A percentile compares a stretch with the other conserved stretches of the same genome.
Evolutionary conservation across 2,329 filamentous ascomycete genomes (phyloP).

Genomic region (Fusarium nematophilum): DNA sequence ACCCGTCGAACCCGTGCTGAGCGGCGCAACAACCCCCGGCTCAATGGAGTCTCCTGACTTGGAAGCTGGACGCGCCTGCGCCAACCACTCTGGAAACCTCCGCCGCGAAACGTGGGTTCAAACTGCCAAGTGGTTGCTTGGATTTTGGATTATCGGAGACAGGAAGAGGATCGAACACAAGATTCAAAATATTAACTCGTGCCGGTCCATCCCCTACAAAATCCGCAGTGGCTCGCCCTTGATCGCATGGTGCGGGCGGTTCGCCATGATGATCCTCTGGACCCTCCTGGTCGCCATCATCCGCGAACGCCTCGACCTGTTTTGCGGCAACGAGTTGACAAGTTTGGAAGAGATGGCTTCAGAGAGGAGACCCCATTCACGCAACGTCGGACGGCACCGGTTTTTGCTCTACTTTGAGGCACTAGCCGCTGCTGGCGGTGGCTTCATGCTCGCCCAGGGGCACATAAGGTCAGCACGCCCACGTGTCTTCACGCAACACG

Average conservation of each 20-base stretch:
- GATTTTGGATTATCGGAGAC: neutral
- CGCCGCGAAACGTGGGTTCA: no score
- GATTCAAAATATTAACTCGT: conserved; percentile 25
- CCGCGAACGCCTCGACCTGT: conserved; percentile 13
- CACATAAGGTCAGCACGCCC: conserved; percentile 26
- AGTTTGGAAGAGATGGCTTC: neutral
- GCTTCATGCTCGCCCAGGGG: conserved; percentile 39
- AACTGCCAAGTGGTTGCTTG: neutral
- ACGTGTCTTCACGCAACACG: neutral
- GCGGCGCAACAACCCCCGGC: no score
- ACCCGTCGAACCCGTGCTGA: no score
- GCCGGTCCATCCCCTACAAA: conserved; percentile 29
- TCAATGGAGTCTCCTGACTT: no score
- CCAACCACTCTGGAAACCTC: no score
- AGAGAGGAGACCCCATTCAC: neutral
- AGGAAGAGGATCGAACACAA: conserved; percentile 32
- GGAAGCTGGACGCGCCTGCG: no score
- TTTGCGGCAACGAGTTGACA: neutral
- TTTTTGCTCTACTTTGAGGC: conserved; percentile 21
- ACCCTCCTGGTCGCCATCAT: conserved; percentile 19
- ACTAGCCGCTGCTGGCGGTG: conserved; percentile 9
- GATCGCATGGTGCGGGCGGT: conserved; percentile 1
- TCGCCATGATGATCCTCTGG: conserved; percentile 19
- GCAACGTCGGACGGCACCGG: neutral
- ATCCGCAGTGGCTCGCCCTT: neutral